phyloP scores from a whole-genome alignment of 2,329 filamentous ascomycete species.

The Tolypocladium guangdongense region DNA sequence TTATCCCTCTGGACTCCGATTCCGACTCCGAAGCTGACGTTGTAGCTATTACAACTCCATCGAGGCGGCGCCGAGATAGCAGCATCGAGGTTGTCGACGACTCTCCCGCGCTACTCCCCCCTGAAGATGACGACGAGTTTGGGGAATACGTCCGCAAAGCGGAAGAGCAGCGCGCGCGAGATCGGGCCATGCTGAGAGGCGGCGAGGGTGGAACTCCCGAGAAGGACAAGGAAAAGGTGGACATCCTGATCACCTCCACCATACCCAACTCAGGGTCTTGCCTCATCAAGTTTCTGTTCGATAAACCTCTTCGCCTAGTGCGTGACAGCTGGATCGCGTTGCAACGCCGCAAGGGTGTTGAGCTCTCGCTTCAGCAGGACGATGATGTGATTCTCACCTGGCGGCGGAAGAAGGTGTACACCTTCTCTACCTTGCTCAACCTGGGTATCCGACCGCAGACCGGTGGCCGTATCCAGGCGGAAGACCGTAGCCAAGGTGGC shows the following conservation, averaged over 20 bases:
- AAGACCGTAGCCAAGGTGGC: constrained; percentile 26
- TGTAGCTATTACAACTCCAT: background rate
- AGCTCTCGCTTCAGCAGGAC: constrained; percentile 28
- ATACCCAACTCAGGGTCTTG: constrained; percentile 46
- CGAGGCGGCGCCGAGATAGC: constrained; percentile 5
- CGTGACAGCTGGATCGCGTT: constrained; percentile 57
- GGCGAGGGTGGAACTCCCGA: constrained; percentile 5
- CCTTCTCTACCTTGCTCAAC: constrained; percentile 60
- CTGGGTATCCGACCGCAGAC: constrained; percentile 46
- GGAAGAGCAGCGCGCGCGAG: constrained; percentile 17
- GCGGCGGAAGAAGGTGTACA: constrained; percentile 61
- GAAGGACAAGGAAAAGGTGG: constrained; percentile 16
- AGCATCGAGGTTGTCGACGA: constrained; percentile 15
- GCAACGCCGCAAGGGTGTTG: constrained; percentile 34
- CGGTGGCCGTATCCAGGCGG: constrained; percentile 29
- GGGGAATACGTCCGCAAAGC: constrained; percentile 34
- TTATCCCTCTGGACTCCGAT: constrained; percentile 23
- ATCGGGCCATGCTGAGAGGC: constrained; percentile 11
- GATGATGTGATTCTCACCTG: constrained; percentile 66
- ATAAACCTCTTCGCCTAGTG: constrained; percentile 56
- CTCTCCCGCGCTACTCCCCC: constrained; percentile 6
- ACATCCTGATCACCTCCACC: constrained; percentile 45
- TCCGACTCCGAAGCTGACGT: constrained; percentile 9
- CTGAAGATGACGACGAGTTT: constrained; percentile 29
- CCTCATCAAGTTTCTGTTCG: constrained; percentile 54